Base-by-base conservation (phyloP, 1,284 basidiomycete species). In the Mycena citricolor region DNA sequence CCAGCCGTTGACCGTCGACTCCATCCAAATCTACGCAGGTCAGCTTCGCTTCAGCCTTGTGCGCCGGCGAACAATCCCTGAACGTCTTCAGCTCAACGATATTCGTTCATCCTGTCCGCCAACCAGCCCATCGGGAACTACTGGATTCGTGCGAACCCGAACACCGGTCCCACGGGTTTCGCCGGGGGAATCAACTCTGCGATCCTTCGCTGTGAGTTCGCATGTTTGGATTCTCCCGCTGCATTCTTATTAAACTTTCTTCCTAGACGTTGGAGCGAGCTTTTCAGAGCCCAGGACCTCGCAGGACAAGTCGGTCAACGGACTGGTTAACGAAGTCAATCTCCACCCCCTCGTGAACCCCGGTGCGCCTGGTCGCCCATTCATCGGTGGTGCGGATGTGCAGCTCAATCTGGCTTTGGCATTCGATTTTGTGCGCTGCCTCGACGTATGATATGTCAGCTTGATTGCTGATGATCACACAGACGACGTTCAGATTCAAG, bases 21-120 rank as follows among this genome's bases (percentile, higher is more conserved):
- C 52, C 4, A 8, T 74, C 20, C 43, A 46, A 4, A 57, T 76
- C 17, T 59, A 58, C 26, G 58, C 67, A 31, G 70, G 56, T 20
- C 67, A 72, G 45, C 66, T 64, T 13, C 69, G 70, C 43, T 72
- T 67, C 0, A 54, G n/a, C n/a, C n/a, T n/a, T n/a, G n/a, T n/a
- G n/a, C n/a, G n/a, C n/a, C n/a, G n/a, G n/a, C n/a, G n/a, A 12
- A 57, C 71, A 6, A 47, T 72, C 2, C 54, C 57, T n/a, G n/a
- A n/a, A n/a, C n/a, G n/a, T n/a, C n/a, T n/a, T n/a, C n/a, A n/a
- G n/a, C n/a, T n/a, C 67, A 73, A 45, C 66, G 65, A 13, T 70
- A 71, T 43, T 73, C 68, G 0, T 55, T 71, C 13, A 57, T 73
- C 6, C 50, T 72, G 3, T 54, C 57, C 21, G 69, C 73, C 3